Evolutionary conservation across 2,329 filamentous ascomycete genomes (phyloP), one percentile per base, ranked within the genome.

Genomic region (Colletotrichum acutatum): DNA sequence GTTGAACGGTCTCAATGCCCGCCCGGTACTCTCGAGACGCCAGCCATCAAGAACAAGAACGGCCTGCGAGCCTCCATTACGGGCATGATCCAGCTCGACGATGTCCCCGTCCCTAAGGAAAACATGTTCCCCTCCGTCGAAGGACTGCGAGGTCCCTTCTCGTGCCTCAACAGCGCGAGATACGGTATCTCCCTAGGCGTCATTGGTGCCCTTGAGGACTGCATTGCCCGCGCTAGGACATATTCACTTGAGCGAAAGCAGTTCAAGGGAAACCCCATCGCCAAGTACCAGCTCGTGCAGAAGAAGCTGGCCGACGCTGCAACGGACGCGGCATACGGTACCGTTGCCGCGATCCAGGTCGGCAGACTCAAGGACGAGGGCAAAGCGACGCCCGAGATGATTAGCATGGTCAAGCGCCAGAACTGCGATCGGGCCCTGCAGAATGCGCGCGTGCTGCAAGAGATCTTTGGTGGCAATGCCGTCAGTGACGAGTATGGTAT

Each of bases 401-500:
- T 99, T 79, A 92, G 90, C 81, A 90, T 99, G 94, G 92, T 98
- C 81, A 99, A 99, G 89, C 89, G 97, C 77, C 95, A 98, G 85
- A 99, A 99, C 84, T 99, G 97, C 83, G 97, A 99, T 83, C 88
- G 92, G 65, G 97, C 97, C 19, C 86, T 99, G 78, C 86, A 90
- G 34, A 95, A 96, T 76, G 91, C 95, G 24, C 89, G 97, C 76
- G 86, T 88, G 80, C 86, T 99, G 74, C 97, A 99, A 83, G 97
- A 99, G 85, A 90, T 99, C 26, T 98, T 99, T 84, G 97, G 97
- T 71, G 97, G 97, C 34, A 99, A 99, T 80, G 97, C 97, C n/a
- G 95, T 97, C 62, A 98, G 95, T 79, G 97, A 99, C 78, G 97
- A 99, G 85, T 99, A 98, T 80, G 91, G 92, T 74, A 98, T 99